A percentile compares a stretch with the other conserved stretches of the same genome.
Evolutionary conservation across 257 asterid species (phyloP).

Genomic region (Solanum bukasovii): DNA sequence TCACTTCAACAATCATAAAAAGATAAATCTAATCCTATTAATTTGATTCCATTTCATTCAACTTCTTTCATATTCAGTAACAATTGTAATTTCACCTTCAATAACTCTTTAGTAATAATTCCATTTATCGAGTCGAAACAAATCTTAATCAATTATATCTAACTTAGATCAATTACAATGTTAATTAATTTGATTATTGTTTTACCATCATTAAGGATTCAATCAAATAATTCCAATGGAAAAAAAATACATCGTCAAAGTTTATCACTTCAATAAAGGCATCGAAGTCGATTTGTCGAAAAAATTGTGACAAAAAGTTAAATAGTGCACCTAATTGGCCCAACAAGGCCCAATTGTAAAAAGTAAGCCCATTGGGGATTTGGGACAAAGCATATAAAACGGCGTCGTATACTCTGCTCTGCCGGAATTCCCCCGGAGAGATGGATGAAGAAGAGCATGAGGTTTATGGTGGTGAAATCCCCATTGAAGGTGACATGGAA

Average conservation of each 20-base stretch:
- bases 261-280: no score
- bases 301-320: neutral
- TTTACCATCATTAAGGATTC: neutral
- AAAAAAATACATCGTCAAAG: neutral
- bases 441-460: conserved; percentile 52
- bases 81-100: neutral
- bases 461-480: conserved; percentile 40
- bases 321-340: neutral
- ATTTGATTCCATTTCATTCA: neutral
- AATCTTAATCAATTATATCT: neutral
- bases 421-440: neutral
- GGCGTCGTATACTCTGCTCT: neutral
- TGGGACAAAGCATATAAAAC: neutral
- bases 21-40: neutral
- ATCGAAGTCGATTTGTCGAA: no score
- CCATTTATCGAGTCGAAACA: neutral
- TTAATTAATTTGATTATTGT: neutral
- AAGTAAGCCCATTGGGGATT: neutral
- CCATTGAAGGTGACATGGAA: conserved; percentile 38
- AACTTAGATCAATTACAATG: neutral
- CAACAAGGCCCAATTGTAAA: neutral
- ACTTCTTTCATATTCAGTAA: neutral
- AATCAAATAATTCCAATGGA: neutral
- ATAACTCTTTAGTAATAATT: neutral
- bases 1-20: neutral